These are phyloP conservation scores for Nemania bipapillata DNA, from an alignment of 2,329 filamentous ascomycete genomes.

Conservation along the genomic window DNA sequence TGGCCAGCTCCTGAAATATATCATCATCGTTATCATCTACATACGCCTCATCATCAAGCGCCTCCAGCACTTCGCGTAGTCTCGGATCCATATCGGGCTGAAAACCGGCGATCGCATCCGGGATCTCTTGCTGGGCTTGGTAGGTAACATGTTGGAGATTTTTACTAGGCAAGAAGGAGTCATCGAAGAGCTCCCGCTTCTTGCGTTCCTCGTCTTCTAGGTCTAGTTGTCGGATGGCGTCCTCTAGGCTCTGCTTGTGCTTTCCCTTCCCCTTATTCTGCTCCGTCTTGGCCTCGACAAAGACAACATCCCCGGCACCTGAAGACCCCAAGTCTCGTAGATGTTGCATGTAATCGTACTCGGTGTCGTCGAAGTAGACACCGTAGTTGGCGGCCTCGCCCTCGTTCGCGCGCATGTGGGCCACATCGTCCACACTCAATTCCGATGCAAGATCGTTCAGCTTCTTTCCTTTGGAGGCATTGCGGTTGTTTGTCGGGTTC, in stretches of 20 bases:
- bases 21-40: conserved; percentile 84
- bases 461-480: conserved; percentile 68
- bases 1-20: conserved; percentile 78
- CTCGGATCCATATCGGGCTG: conserved; percentile 98
- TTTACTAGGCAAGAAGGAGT: conserved; percentile 81
- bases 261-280: conserved; percentile 76
- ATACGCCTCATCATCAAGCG: conserved; percentile 93
- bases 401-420: conserved; percentile 82
- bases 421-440: conserved; percentile 71
- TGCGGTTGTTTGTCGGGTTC: conserved; percentile 69
- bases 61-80: conserved; percentile 88
- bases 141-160: conserved; percentile 82
- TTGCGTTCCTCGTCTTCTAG: conserved; percentile 59
- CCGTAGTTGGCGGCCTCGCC: conserved; percentile 95
- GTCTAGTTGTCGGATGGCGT: conserved; percentile 76
- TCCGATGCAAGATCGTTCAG: conserved; percentile 80
- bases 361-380: conserved; percentile 91
- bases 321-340: conserved; percentile 82
- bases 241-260: conserved; percentile 81
- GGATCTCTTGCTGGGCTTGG: conserved; percentile 91
- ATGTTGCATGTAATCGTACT: conserved; percentile 99
- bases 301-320: conserved; percentile 78
- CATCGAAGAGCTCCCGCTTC: conserved; percentile 71
- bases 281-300: conserved; percentile 73
- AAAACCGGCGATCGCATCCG: conserved; percentile 90